Percentiles rank a stretch among this genome's conserved stretches.
Conservation (phyloP, 495 filamentous ascomycete species). For the Daldinia bambusicola region DNA sequence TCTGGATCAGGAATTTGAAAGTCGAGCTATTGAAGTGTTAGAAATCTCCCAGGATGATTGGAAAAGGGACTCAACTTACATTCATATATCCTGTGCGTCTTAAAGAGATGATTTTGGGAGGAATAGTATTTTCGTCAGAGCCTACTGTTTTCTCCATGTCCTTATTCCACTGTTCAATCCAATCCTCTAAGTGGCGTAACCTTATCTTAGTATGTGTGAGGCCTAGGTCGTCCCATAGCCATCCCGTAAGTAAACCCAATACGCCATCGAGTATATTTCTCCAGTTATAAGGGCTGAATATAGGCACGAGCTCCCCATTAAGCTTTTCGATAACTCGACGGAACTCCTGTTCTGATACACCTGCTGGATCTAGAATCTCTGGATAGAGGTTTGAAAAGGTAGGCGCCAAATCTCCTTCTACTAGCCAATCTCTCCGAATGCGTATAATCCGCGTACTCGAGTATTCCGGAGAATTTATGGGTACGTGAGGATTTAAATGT, state of each 20-base stretch:
- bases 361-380: constrained; percentile 87
- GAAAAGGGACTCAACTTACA: constrained; percentile 57
- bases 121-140: constrained; percentile 62
- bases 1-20: constrained; percentile 88
- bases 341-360: constrained; percentile 82
- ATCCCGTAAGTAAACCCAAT: constrained; percentile 82
- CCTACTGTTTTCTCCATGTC: constrained; percentile 65
- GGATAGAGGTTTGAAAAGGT: constrained; percentile 94
- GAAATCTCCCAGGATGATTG: background rate
- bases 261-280: constrained; percentile 80
- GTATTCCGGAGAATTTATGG: constrained; percentile 76
- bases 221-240: constrained; percentile 93
- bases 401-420: constrained; percentile 89
- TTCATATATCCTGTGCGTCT: constrained; percentile 89
- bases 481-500: constrained; percentile 92
- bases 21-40: constrained; percentile 66
- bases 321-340: constrained; percentile 79
- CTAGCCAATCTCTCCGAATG: constrained; percentile 89
- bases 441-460: constrained; percentile 87
- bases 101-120: constrained; percentile 77
- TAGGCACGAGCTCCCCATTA: constrained; percentile 74
- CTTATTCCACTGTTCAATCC: constrained; percentile 83
- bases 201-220: constrained; percentile 75
- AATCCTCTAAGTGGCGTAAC: constrained; percentile 72
- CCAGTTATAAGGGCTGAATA: constrained; percentile 76